phyloP scores from a whole-genome alignment of 2,329 filamentous ascomycete genomes.

The Onygenales sp. region DNA sequence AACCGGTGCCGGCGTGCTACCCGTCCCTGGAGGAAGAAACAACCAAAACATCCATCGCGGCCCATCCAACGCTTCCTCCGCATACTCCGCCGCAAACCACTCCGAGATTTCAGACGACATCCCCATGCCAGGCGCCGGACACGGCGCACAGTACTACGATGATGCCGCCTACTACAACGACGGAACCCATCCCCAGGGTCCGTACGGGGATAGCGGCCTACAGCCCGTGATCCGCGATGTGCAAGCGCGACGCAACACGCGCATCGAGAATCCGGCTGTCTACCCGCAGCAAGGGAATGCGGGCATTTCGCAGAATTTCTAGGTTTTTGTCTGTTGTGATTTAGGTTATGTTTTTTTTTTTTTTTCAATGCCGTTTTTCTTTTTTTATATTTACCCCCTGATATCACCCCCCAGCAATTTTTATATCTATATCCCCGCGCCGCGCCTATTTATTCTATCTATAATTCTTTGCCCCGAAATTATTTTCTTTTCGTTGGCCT shows the following conservation, averaged over 20 bases:
- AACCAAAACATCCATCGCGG: conserved; percentile 74
- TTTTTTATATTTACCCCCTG: neutral
- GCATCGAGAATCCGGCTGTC: conserved; percentile 83
- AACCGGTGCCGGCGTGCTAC: neutral
- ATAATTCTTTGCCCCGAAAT: too few relatives aligned
- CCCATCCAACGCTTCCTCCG: conserved; percentile 90
- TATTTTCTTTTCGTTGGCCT: too few relatives aligned
- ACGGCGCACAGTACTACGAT: conserved; percentile 43
- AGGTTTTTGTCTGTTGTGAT: conserved; percentile 15
- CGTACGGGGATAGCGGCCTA: conserved; percentile 44
- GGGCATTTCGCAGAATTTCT: conserved; percentile 97
- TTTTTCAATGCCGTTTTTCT: neutral
- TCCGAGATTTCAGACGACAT: conserved; percentile 56
- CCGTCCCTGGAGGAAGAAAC: conserved; percentile 22
- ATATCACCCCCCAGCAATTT: too few relatives aligned
- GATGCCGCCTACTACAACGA: conserved; percentile 48
- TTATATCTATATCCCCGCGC: too few relatives aligned
- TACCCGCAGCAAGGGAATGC: conserved; percentile 84
- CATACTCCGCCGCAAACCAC: conserved; percentile 72
- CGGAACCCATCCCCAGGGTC: conserved; percentile 32
- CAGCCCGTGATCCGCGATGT: conserved; percentile 90
- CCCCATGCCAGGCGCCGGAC: conserved; percentile 36
- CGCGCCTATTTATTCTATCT: too few relatives aligned
- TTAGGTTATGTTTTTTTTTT: neutral
- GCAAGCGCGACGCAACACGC: conserved; percentile 80